Conservation (phyloP, 495 filamentous ascomycete species). For the Penicillium simplicissimum region DNA sequence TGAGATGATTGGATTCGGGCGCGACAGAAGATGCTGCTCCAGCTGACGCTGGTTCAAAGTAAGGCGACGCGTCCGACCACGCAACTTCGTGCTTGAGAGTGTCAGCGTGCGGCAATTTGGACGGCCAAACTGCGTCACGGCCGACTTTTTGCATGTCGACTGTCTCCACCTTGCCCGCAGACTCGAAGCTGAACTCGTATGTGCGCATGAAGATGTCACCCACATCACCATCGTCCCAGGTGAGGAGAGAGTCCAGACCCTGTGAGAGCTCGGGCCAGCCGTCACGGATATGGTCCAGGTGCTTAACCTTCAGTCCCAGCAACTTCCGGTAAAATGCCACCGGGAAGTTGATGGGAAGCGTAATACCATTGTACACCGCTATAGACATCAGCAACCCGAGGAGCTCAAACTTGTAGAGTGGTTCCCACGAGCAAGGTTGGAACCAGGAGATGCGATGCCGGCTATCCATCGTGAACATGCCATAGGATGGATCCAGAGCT, state of each 20-base stretch:
- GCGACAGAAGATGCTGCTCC: conserved; percentile 32
- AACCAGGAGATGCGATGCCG: conserved; percentile 83
- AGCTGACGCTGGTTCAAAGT: conserved; percentile 18
- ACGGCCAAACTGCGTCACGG: conserved; percentile 43
- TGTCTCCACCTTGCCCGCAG: conserved; percentile 57
- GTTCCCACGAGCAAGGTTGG: conserved; percentile 73
- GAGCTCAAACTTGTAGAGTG: conserved; percentile 86
- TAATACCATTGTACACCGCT: conserved; percentile 93
- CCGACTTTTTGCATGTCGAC: conserved; percentile 55
- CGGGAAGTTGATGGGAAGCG: conserved; percentile 85
- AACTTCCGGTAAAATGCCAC: conserved; percentile 80
- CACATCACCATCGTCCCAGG: conserved; percentile 79
- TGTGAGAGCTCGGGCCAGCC: conserved; percentile 81
- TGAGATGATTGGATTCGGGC: conserved; percentile 24
- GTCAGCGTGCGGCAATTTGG: not conserved
- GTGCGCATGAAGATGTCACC: conserved; percentile 76
- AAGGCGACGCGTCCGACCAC: conserved; percentile 30
- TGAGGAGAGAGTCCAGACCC: conserved; percentile 67
- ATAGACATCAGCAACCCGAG: conserved; percentile 83
- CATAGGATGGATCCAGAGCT: conserved; percentile 73
- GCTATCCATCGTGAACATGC: conserved; percentile 73
- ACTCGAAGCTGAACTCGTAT: conserved; percentile 81
- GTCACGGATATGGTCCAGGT: conserved; percentile 74
- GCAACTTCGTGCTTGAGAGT: conserved; percentile 11
- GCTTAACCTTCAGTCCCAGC: conserved; percentile 61